Evolutionary conservation across 345 rosid genomes (phyloP).

Genomic region (Eucalyptus rudis): DNA sequence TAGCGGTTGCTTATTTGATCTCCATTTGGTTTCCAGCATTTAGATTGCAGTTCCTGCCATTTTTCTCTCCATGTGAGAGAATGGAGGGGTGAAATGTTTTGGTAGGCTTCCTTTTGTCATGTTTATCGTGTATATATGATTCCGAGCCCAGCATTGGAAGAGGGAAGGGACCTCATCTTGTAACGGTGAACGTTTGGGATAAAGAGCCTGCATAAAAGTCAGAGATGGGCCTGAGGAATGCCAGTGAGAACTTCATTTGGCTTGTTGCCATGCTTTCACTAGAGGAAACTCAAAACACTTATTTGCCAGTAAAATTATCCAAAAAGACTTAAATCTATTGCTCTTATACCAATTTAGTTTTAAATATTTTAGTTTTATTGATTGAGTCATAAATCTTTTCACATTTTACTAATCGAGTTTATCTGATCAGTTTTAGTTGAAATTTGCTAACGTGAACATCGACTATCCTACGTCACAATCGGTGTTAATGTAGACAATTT

Average conservation of each 20-base stretch:
- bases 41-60: background rate
- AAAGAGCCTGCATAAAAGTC: background rate
- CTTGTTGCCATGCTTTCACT: background rate
- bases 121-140: background rate
- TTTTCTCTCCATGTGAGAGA: background rate
- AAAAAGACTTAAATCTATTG: no score
- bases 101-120: background rate
- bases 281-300: background rate
- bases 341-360: no score
- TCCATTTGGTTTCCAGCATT: background rate
- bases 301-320: no score
- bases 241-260: background rate
- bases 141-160: accelerated
- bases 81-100: background rate
- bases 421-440: no score
- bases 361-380: no score
- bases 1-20: background rate
- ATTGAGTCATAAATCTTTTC: no score
- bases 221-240: background rate
- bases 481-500: no score
- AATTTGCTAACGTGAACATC: no score
- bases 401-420: no score
- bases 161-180: background rate
- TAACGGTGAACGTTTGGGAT: background rate
- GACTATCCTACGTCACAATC: no score